A percentile compares a stretch with the other conserved stretches of the same genome.
Conservation (phyloP, 1,284 basidiomycete genomes). For the Ceratobasidium sp. region DNA sequence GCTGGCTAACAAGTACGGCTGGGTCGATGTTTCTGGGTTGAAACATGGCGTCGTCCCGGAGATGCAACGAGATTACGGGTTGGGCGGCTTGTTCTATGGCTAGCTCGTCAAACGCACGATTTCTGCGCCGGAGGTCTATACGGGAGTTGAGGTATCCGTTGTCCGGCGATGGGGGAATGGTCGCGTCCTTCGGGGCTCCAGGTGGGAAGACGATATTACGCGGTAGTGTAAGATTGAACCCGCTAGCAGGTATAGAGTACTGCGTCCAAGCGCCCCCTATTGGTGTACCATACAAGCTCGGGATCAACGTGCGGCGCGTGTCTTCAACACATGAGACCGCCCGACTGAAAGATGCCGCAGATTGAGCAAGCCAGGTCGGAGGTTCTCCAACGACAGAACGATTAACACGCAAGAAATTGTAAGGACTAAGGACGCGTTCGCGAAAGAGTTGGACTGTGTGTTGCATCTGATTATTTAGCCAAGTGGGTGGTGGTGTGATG, state of each 20-base stretch:
- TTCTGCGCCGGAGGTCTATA: conserved; percentile 38
- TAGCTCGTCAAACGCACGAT: conserved; percentile 29
- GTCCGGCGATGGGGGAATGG: background rate
- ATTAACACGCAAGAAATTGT: too few species aligned
- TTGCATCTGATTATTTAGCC: background rate
- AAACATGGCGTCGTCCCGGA: conserved; percentile 25
- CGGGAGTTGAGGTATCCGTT: conserved; percentile 42
- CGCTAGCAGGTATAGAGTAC: background rate
- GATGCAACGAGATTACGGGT: background rate
- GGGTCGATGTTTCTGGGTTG: conserved; percentile 16
- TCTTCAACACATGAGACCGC: background rate
- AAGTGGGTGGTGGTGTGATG: conserved; percentile 1
- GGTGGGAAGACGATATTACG: background rate
- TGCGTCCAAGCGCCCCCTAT: conserved; percentile 17
- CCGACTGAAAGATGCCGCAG: background rate
- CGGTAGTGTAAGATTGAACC: conserved; percentile 1
- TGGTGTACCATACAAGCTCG: background rate
- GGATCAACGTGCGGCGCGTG: background rate
- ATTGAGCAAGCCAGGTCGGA: background rate
- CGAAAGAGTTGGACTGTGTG: background rate
- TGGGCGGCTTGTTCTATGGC: background rate
- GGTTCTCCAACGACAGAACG: background rate
- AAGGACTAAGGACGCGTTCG: background rate
- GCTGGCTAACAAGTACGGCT: conserved; percentile 6
- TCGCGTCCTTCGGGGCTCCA: background rate